Base-by-base conservation (phyloP, 257 asterid genomes). In the Solanum infundibuliforme region DNA sequence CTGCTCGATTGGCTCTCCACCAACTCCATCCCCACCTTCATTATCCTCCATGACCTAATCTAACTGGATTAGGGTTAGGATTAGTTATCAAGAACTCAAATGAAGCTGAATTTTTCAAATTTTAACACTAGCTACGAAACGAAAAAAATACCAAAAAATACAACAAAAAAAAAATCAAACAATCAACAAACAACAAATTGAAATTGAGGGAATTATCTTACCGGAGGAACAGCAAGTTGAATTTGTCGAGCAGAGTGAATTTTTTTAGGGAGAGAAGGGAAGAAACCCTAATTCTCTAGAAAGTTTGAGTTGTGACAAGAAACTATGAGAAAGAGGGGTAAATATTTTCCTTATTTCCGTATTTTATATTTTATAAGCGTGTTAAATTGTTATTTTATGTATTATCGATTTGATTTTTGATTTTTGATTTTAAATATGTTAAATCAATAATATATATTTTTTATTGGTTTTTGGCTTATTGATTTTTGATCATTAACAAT, bases 1-100 rank as follows among this genome's bases (percentile, higher is more conserved):
- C 88, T 94, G 95, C 76, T 93, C 97, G 85, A 72, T 86, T 87
- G 94, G 92, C 89, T 93, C 94, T 87, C 95, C 94, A 23, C 88
- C 92, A 72, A 87, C 89, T 29, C 92, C 90, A 25, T 90, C 94
- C 62, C 93, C 94, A 29, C 52, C 83, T 39, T 83, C 87, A 46
- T 87, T 82, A n/a, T 55, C 89, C 23, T 55, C 81, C 86, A 87
- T 87, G 55, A 29, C 85, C 13, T 36, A 27, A n/a, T 43, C 83
- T 74, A 20, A 48, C 52, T 39, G 55, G 39, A 60, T 27, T 85
- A 88, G 85, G 86, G 87, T 85, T 88, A 29, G 20, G 18, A 25
- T 21, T 5, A 74, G 52, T 21, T 74, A n/a, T 21, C 14, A 21
- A 21, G 5, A 74, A 6, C 83, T 74, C 52, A 74, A 74, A 72